Evolutionary conservation across 306 rosid species (phyloP).

Genomic region (Sesbania bispinosa): DNA sequence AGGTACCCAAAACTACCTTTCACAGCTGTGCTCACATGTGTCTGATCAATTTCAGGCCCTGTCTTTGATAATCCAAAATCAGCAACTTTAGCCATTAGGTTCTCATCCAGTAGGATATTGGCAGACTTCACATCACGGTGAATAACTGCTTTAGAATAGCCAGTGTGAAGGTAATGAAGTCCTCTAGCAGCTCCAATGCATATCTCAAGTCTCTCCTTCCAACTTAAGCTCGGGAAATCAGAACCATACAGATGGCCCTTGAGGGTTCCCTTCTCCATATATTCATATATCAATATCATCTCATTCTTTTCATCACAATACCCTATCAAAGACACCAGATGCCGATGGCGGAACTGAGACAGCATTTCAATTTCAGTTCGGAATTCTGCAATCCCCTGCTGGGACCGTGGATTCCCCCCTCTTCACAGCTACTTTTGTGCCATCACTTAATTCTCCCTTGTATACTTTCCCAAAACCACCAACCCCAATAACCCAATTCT

Average conservation of each 20-base stretch:
- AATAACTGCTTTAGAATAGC: constrained; percentile 85
- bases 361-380: constrained; percentile 86
- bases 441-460: constrained; percentile 71
- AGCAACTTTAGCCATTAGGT: constrained; percentile 92
- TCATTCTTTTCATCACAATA: constrained; percentile 88
- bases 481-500: constrained; percentile 74
- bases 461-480: constrained; percentile 90
- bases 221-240: constrained; percentile 62
- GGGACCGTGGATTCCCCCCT: constrained; percentile 82
- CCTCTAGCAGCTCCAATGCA: constrained; percentile 96
- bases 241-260: constrained; percentile 86
- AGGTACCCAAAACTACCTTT: constrained; percentile 91
- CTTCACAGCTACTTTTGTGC: constrained; percentile 85
- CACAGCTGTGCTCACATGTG: constrained; percentile 86
- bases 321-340: constrained; percentile 84
- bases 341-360: constrained; percentile 91
- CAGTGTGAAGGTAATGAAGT: constrained; percentile 92
- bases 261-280: constrained; percentile 89
- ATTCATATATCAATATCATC: constrained; percentile 86
- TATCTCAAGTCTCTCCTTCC: constrained; percentile 83
- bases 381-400: constrained; percentile 84
- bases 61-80: constrained; percentile 85
- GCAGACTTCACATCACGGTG: constrained; percentile 94
- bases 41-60: constrained; percentile 82
- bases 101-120: constrained; percentile 81